Conservation (phyloP, 83 land plant genomes). For the Thuja plicata region DNA sequence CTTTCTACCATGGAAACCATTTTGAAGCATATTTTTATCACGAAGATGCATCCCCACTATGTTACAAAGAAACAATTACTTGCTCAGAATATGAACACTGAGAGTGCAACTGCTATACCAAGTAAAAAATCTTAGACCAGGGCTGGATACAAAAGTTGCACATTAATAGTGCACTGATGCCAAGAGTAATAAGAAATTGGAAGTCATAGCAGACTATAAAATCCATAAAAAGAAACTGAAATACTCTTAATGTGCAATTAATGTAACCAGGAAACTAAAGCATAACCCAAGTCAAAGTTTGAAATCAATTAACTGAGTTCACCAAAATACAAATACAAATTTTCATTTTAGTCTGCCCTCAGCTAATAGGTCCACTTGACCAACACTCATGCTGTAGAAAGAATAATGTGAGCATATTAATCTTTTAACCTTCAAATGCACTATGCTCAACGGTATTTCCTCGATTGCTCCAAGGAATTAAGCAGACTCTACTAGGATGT, state of each 20-base stretch:
- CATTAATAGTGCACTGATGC: not conserved
- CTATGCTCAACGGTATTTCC: not conserved
- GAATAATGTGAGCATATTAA: not conserved
- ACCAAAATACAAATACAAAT: not conserved
- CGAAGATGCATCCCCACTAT: not conserved
- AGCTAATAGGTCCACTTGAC: not conserved
- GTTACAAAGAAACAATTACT: not conserved
- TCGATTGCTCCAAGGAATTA: not conserved
- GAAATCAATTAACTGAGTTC: constrained; percentile 1
- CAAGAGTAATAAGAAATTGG: not conserved
- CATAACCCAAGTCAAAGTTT: not conserved
- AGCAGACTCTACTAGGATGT: constrained; percentile 7
- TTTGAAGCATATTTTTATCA: not conserved
- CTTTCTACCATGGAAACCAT: not conserved
- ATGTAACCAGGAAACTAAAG: not conserved
- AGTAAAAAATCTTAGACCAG: not conserved
- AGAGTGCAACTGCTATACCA: not conserved
- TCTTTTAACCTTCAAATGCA: not conserved
- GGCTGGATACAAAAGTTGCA: not conserved
- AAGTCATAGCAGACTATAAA: not conserved
- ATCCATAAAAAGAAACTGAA: not conserved
- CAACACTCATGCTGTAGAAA: not conserved
- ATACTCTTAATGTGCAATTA: not conserved
- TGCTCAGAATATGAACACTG: not conserved
- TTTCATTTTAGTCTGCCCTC: not conserved